phyloP scores from a whole-genome alignment of 352 stramenopile species.

The Phytopythium oedochilum region DNA sequence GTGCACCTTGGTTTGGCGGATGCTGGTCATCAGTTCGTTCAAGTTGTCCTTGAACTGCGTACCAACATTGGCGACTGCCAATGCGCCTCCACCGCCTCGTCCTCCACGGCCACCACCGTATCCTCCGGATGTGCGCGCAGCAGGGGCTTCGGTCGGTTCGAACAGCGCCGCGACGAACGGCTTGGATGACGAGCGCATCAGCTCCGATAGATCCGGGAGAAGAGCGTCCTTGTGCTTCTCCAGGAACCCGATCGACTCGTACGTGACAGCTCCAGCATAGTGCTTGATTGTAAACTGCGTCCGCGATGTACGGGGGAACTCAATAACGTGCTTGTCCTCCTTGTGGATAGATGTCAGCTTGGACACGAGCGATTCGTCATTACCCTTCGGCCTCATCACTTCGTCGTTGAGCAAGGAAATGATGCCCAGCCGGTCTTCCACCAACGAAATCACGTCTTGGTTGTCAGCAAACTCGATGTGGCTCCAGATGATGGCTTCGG shows the following conservation, averaged over 20 bases:
- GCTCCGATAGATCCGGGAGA: constrained; percentile 90
- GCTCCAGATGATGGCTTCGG: constrained; percentile 90
- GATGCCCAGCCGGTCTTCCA: constrained; percentile 87
- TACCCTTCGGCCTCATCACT: constrained; percentile 84
- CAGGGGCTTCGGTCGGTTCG: constrained; percentile 32
- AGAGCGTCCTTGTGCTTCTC: constrained; percentile 96
- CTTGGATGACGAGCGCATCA: constrained; percentile 77
- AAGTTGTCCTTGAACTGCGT: constrained; percentile 95
- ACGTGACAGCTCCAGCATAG: constrained; percentile 93
- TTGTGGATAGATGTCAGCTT: constrained; percentile 83
- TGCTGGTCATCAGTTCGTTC: constrained; percentile 91
- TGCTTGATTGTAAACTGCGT: constrained; percentile 94
- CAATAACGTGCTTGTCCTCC: constrained; percentile 84
- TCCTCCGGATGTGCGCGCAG: constrained; percentile 10
- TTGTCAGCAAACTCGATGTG: constrained; percentile 92
- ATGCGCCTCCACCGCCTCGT: constrained; percentile 44
- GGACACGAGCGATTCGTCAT: constrained; percentile 81
- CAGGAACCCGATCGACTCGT: constrained; percentile 92
- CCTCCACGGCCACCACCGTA: constrained; percentile 36
- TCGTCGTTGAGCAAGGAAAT: constrained; percentile 91
- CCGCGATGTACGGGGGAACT: constrained; percentile 79
- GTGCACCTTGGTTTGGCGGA: constrained; percentile 95
- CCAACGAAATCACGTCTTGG: constrained; percentile 82
- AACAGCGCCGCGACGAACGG: constrained; percentile 73
- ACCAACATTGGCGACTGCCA: constrained; percentile 70